These are phyloP conservation scores for Coprinellus micaceus DNA, from an alignment of 768 basidiomycete species.

Conservation along the genomic window DNA sequence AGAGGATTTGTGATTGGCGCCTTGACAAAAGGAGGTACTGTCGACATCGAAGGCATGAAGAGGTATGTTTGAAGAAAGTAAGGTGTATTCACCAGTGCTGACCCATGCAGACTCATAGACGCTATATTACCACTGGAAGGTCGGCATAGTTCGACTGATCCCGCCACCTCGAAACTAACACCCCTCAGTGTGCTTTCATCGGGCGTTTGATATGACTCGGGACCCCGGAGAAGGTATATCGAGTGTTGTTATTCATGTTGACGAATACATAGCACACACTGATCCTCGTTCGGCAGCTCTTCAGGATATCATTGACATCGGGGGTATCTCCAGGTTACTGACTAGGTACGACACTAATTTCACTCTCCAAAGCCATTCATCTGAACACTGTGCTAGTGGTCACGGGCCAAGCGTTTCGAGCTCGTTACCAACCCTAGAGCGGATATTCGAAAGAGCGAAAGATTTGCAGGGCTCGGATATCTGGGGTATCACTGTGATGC, in stretches of 20 bases:
- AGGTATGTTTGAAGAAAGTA: conserved; percentile 34
- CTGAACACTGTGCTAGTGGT: conserved; percentile 40
- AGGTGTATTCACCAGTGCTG: neutral
- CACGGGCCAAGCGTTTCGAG: conserved; percentile 41
- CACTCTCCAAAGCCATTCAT: neutral
- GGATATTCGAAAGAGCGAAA: conserved; percentile 35
- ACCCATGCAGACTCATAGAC: conserved; percentile 45
- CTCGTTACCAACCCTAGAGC: conserved; percentile 38
- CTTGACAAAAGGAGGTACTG: conserved; percentile 50
- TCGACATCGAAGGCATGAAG: conserved; percentile 58
- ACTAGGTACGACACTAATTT: conserved; percentile 55
- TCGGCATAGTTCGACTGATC: conserved; percentile 20
- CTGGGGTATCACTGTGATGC: conserved; percentile 52
- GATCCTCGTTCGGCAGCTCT: conserved; percentile 25
- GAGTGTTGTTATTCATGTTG: neutral
- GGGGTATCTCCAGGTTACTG: conserved; percentile 69
- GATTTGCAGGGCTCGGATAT: conserved; percentile 33
- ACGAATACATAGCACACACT: neutral
- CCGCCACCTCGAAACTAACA: neutral
- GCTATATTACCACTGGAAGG: conserved; percentile 63
- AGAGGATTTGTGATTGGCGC: conserved; percentile 67
- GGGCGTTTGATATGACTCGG: conserved; percentile 73
- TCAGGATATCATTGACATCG: conserved; percentile 48
- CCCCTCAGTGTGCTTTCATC: conserved; percentile 68
- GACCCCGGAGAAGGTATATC: conserved; percentile 49